phyloP scores from a whole-genome alignment of 2,329 filamentous ascomycete genomes.

The Aspergillus pseudoterreus region DNA sequence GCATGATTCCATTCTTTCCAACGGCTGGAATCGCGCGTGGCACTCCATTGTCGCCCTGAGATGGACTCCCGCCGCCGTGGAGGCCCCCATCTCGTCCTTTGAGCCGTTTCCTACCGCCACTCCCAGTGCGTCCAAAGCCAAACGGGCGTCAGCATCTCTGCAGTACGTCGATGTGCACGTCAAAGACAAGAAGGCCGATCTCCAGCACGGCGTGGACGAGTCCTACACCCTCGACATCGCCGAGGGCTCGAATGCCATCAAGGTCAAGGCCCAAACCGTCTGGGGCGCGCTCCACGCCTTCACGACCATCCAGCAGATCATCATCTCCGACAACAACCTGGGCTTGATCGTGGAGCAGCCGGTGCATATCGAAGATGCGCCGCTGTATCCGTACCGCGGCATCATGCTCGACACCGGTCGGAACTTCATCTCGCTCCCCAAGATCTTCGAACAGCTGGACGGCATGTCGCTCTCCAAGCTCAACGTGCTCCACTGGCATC shows the following conservation, averaged over 20 bases:
- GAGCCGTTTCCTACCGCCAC: conserved; percentile 48
- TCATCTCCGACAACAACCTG: conserved; percentile 47
- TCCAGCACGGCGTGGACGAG: conserved; percentile 56
- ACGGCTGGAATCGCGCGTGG: conserved; percentile 51
- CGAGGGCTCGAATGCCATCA: conserved; percentile 37
- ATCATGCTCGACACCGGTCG: conserved; percentile 55
- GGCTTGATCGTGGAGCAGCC: conserved; percentile 52
- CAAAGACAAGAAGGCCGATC: conserved; percentile 42
- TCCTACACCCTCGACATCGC: conserved; percentile 51
- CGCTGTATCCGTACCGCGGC: conserved; percentile 53
- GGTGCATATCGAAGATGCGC: conserved; percentile 49
- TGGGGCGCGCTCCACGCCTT: conserved; percentile 56
- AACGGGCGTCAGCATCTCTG: conserved; percentile 34
- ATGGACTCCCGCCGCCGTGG: conserved; percentile 53
- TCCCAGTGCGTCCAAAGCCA: conserved; percentile 22
- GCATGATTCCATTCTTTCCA: conserved; percentile 32
- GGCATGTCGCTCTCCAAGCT: conserved; percentile 56
- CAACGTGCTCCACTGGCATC: conserved; percentile 57
- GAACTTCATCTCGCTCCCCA: conserved; percentile 51
- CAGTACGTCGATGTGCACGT: conserved; percentile 46
- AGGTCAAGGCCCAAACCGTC: conserved; percentile 49
- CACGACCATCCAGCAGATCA: conserved; percentile 55
- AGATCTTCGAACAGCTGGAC: conserved; percentile 54
- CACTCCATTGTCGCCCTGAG: conserved; percentile 46
- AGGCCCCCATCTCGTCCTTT: conserved; percentile 50